phyloP scores from a whole-genome alignment of 2,329 filamentous ascomycete species.

The Hypoxylon sp. region DNA sequence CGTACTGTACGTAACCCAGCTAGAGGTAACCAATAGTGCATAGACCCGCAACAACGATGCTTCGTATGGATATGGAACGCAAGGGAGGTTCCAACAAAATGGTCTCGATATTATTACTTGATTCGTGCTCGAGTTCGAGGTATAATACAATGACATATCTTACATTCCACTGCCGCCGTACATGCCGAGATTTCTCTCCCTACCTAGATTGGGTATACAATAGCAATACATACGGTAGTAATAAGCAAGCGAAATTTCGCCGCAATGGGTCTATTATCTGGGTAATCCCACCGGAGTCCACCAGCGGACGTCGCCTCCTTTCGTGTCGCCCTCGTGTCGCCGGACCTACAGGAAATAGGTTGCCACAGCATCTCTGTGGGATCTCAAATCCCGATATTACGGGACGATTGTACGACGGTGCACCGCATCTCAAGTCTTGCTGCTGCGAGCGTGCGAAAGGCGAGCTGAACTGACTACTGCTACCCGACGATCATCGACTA shows the following conservation, averaged over 20 bases:
- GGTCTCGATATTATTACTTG: constrained; percentile 11
- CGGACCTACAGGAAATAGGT: constrained; percentile 20
- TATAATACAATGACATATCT: constrained; percentile 9
- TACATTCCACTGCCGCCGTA: constrained; percentile 1
- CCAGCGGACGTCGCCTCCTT: constrained; percentile 29
- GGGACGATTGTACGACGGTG: constrained; percentile 30
- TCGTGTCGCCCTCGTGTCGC: constrained; percentile 30
- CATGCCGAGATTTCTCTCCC: constrained; percentile 1
- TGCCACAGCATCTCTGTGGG: constrained; percentile 27
- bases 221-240: background rate
- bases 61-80: constrained; percentile 25
- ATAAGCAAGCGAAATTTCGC: constrained; percentile 27
- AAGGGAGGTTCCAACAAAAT: constrained; percentile 28
- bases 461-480: constrained; percentile 24
- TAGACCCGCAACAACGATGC: constrained; percentile 29
- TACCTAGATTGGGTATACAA: background rate
- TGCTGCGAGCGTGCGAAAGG: constrained; percentile 8
- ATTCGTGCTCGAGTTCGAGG: constrained; percentile 1
- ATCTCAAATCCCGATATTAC: constrained; percentile 26
- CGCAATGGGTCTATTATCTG: constrained; percentile 18
- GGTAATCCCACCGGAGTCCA: constrained; percentile 19
- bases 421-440: constrained; percentile 17
- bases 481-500: constrained; percentile 26
- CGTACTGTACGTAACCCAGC: constrained; percentile 31
- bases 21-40: constrained; percentile 25